phyloP scores from a whole-genome alignment of 2,329 filamentous ascomycete genomes.

The Sporothrix mexicana region DNA sequence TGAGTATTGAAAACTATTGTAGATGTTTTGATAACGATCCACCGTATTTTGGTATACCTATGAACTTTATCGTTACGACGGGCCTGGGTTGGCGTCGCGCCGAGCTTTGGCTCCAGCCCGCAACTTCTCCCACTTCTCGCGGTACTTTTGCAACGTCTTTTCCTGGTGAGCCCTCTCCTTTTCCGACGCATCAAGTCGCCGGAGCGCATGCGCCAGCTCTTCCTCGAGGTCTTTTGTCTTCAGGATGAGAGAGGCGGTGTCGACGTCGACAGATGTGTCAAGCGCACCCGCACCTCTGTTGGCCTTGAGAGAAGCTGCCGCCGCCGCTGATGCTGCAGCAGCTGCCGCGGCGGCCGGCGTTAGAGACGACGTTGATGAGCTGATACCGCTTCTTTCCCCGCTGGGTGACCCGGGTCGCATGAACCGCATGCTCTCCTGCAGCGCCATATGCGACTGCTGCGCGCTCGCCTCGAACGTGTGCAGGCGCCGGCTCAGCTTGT shows the following conservation, averaged over 20 bases:
- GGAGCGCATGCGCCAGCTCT: slow-evolving; percentile 61
- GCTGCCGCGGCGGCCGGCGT: slow-evolving; percentile 29
- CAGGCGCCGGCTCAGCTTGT: slow-evolving; percentile 85
- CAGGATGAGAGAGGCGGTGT: slow-evolving; percentile 53
- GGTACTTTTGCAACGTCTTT: slow-evolving; percentile 62
- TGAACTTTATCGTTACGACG: slow-evolving; percentile 40
- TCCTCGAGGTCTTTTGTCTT: slow-evolving; percentile 65
- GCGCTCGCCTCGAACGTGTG: slow-evolving; percentile 92
- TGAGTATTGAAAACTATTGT: not conserved
- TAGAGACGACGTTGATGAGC: slow-evolving; percentile 21
- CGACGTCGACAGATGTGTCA: slow-evolving; percentile 35
- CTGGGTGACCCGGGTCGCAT: slow-evolving; percentile 63
- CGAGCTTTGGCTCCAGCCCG: slow-evolving; percentile 67
- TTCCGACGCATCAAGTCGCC: slow-evolving; percentile 71
- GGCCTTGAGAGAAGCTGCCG: slow-evolving; percentile 25
- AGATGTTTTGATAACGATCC: no score
- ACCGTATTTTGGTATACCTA: not conserved
- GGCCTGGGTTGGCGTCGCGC: slow-evolving; percentile 50
- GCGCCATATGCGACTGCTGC: slow-evolving; percentile 82
- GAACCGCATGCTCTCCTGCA: slow-evolving; percentile 80
- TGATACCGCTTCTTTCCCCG: slow-evolving; percentile 36
- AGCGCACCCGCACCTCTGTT: slow-evolving; percentile 27
- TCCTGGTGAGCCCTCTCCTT: slow-evolving; percentile 62
- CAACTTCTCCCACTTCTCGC: slow-evolving; percentile 66
- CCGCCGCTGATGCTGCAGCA: slow-evolving; percentile 15